Percentiles rank a stretch among this genome's conserved stretches.
Evolutionary conservation across 306 rosid species (phyloP).

Genomic region (Nissolia schottii): DNA sequence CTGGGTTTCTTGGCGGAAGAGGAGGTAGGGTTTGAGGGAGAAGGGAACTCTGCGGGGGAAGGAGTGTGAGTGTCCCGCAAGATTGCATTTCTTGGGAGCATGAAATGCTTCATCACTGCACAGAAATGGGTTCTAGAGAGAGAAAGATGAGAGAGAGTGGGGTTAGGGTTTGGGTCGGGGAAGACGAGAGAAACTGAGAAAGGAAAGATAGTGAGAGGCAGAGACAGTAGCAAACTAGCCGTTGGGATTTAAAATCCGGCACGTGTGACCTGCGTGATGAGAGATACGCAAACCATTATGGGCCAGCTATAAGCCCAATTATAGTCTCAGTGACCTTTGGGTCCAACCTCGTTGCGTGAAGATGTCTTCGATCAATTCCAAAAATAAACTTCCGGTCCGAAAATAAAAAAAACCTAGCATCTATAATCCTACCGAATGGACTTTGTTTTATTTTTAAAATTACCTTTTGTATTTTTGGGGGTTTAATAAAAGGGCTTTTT

Average conservation of each 20-base stretch:
- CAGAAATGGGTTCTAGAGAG: conserved; percentile 1
- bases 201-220: conserved; percentile 20
- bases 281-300: no score
- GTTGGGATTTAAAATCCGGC: conserved; percentile 17
- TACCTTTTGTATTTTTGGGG: no score
- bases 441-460: no score
- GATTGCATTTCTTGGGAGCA: conserved; percentile 50
- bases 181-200: background rate
- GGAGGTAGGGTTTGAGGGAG: conserved; percentile 33
- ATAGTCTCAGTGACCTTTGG: no score
- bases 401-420: no score
- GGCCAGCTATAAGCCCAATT: no score
- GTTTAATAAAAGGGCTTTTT: no score
- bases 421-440: no score
- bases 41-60: conserved; percentile 25
- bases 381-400: no score
- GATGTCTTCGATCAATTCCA: no score
- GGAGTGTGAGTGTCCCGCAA: conserved; percentile 35
- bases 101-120: conserved; percentile 44
- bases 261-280: background rate
- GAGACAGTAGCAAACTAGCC: conserved; percentile 27
- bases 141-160: background rate
- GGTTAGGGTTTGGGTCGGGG: conserved; percentile 26
- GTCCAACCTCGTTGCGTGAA: no score
- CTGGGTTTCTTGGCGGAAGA: conserved; percentile 26